phyloP scores from a whole-genome alignment of 78 protist species.

The Dictyostelium firmibasis region DNA sequence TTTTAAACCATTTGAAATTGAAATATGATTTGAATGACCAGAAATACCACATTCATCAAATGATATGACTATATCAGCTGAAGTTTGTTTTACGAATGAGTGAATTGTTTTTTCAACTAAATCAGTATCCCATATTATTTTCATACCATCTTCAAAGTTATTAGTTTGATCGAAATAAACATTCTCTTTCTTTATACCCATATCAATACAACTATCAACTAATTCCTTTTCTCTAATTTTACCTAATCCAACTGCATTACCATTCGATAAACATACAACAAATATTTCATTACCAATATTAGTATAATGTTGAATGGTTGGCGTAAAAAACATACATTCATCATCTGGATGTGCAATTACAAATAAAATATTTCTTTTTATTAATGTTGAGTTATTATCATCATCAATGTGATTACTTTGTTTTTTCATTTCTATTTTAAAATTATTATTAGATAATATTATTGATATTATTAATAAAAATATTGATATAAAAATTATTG shows the following conservation, averaged over 20 bases:
- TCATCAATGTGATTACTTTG: not conserved
- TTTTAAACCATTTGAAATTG: not conserved
- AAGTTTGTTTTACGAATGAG: not conserved
- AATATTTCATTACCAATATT: not conserved
- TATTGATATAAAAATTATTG: not conserved
- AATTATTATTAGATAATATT: not conserved
- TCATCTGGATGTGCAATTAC: constrained; percentile 96
- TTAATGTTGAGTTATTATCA: not conserved
- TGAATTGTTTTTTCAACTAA: not conserved
- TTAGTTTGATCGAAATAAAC: constrained; percentile 55
- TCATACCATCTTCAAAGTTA: constrained; percentile 44
- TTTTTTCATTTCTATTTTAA: not conserved
- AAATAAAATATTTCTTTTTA: constrained; percentile 9
- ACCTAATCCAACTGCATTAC: constrained; percentile 83
- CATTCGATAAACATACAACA: constrained; percentile 76
- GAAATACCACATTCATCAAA: constrained; percentile 91
- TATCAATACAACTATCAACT: not conserved
- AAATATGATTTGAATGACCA: constrained; percentile 89
- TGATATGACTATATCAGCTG: constrained; percentile 46
- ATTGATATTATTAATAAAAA: not conserved
- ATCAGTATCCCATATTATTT: not conserved
- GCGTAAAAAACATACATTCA: constrained; percentile 94
- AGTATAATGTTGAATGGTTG: constrained; percentile 33
- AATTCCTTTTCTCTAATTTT: constrained; percentile 73
- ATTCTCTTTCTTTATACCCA: not conserved